Evolutionary conservation across 2,329 filamentous ascomycete species (phyloP).

Genomic region (Aureobasidium namibiae): DNA sequence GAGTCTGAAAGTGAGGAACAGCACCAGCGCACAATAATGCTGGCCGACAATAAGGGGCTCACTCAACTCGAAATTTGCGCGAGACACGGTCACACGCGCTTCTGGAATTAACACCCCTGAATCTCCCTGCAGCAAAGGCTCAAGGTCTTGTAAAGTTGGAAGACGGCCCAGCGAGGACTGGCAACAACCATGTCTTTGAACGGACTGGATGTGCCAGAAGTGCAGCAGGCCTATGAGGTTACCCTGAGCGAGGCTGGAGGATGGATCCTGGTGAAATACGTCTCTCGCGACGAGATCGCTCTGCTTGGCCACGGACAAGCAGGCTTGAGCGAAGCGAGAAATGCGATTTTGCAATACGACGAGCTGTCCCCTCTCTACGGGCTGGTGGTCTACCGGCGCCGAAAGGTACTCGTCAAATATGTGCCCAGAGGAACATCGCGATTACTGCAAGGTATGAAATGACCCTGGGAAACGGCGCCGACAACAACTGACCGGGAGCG

Average conservation of each 20-base stretch:
- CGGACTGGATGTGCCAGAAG: constrained; percentile 73
- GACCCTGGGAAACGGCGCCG: background rate
- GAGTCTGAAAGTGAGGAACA: background rate
- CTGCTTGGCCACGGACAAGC: constrained; percentile 68
- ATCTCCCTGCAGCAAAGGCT: background rate
- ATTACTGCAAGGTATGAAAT: constrained; percentile 72
- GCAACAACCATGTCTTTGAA: constrained; percentile 74
- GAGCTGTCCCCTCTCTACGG: constrained; percentile 87
- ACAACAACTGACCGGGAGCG: constrained; percentile 1
- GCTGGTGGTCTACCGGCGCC: constrained; percentile 78
- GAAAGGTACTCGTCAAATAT: constrained; percentile 88
- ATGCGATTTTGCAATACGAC: constrained; percentile 66
- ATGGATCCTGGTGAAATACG: constrained; percentile 96
- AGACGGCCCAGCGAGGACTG: background rate
- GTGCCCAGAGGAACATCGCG: constrained; percentile 85
- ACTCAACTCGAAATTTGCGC: constrained; percentile 10
- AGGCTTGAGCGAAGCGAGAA: constrained; percentile 76
- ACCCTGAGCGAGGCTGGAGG: constrained; percentile 77
- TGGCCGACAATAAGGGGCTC: constrained; percentile 5
- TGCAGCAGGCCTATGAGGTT: constrained; percentile 77
- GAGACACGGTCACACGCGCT: constrained; percentile 11
- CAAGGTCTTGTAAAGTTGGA: background rate
- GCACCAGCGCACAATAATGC: constrained; percentile 5
- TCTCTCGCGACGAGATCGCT: constrained; percentile 77
- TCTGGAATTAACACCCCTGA: constrained; percentile 1